phyloP scores from a whole-genome alignment of 345 rosid genomes.

The Sisymbrium irio region DNA sequence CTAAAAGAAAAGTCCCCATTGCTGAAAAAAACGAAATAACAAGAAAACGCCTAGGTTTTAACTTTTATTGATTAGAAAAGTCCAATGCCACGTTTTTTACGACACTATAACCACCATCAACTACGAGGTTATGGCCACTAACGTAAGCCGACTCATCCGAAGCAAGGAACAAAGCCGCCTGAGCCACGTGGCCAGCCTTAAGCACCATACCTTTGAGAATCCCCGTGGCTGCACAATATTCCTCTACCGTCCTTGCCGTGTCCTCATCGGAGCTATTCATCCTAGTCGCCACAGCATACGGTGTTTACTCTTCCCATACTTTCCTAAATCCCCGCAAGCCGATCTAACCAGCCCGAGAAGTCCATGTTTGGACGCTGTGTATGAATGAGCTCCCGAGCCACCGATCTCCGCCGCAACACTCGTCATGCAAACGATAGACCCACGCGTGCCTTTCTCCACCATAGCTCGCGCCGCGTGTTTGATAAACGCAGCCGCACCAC shows the following conservation, averaged over 20 bases:
- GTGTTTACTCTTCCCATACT: constrained; percentile 84
- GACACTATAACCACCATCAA: neutral
- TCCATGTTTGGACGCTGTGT: constrained; percentile 69
- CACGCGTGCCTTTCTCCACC: constrained; percentile 56
- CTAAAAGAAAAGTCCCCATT: neutral
- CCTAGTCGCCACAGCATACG: constrained; percentile 67
- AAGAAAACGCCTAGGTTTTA: neutral
- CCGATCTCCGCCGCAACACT: constrained; percentile 53
- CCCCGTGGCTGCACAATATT: constrained; percentile 23
- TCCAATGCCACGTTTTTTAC: neutral
- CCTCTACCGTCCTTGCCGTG: constrained; percentile 47
- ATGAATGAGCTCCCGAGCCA: constrained; percentile 65
- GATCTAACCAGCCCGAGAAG: constrained; percentile 62
- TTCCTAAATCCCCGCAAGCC: constrained; percentile 73
- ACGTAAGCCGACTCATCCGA: constrained; percentile 68
- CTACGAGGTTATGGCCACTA: constrained; percentile 41
- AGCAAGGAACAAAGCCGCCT: constrained; percentile 68
- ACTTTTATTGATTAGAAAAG: neutral
- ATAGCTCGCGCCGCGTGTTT: constrained; percentile 43
- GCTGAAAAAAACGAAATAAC: neutral
- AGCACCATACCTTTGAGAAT: constrained; percentile 66
- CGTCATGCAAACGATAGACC: constrained; percentile 68
- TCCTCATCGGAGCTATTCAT: constrained; percentile 47
- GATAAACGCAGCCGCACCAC: constrained; percentile 67
- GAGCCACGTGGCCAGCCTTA: constrained; percentile 58